Evolutionary conservation across 352 stramenopile species (phyloP).

Genomic region (Phytophthora boehmeriae): DNA sequence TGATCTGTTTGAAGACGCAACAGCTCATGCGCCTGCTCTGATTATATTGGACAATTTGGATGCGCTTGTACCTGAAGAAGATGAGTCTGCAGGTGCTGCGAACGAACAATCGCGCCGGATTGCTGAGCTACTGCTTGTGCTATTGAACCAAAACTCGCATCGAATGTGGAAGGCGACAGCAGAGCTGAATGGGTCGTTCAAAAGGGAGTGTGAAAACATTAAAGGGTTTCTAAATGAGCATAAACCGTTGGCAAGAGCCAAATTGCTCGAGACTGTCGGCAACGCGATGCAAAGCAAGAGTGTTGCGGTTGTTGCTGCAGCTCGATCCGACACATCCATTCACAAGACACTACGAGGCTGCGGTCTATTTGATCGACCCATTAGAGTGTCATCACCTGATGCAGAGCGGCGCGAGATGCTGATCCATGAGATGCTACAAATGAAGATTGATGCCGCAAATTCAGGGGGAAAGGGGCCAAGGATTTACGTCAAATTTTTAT

Average conservation of each 20-base stretch:
- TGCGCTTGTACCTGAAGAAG: constrained; percentile 78
- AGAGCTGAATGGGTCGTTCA: constrained; percentile 62
- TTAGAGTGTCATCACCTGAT: constrained; percentile 66
- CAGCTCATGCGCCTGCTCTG: constrained; percentile 53
- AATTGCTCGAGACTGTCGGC: constrained; percentile 54
- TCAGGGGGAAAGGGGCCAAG: constrained; percentile 17
- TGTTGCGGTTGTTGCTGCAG: constrained; percentile 62
- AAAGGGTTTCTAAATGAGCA: constrained; percentile 20
- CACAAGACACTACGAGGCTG: constrained; percentile 68
- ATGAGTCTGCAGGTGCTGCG: constrained; percentile 65
- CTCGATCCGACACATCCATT: constrained; percentile 65
- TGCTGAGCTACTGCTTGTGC: constrained; percentile 69
- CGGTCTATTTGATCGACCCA: constrained; percentile 72
- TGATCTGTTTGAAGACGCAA: constrained; percentile 60
- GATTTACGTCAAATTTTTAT: constrained; percentile 25
- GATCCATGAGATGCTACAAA: constrained; percentile 61
- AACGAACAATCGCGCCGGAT: constrained; percentile 91
- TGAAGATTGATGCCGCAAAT: constrained; percentile 47
- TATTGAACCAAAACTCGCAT: constrained; percentile 57
- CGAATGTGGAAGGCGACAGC: constrained; percentile 66
- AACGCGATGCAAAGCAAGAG: constrained; percentile 69
- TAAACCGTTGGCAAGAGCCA: constrained; percentile 25
- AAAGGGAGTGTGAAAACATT: constrained; percentile 41
- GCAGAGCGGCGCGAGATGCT: constrained; percentile 66
- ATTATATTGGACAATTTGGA: constrained; percentile 88